Evolutionary conservation across 1,284 basidiomycete species (phyloP).

Genomic region (Microbotryum lychnidis-dioicae): DNA sequence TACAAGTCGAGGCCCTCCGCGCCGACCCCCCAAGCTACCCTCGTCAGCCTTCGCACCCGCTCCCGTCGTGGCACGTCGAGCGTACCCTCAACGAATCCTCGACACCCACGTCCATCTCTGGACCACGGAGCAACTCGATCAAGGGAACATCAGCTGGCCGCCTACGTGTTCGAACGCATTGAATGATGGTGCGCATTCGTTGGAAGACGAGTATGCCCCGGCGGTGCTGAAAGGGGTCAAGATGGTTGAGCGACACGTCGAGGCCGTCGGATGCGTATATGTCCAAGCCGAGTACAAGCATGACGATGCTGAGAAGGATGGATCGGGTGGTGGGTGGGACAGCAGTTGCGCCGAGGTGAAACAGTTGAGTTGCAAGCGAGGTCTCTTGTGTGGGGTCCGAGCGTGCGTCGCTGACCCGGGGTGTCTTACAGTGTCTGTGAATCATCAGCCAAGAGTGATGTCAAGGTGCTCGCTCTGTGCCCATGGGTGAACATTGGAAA

Average conservation of each 20-base stretch:
- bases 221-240: not conserved
- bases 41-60: slow-evolving; percentile 9
- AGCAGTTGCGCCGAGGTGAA: slow-evolving; percentile 20
- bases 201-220: too few species aligned
- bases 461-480: slow-evolving; percentile 15
- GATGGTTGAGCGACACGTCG: slow-evolving; percentile 1
- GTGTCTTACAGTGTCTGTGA: slow-evolving; percentile 10
- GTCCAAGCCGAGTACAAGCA: slow-evolving; percentile 19
- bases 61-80: slow-evolving; percentile 2
- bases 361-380: slow-evolving; percentile 3
- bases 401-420: not conserved
- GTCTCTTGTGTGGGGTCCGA: not conserved
- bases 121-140: slow-evolving; percentile 7
- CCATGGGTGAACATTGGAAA: slow-evolving; percentile 16
- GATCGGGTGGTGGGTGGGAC: slow-evolving; percentile 22
- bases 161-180: too few species aligned
- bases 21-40: slow-evolving; percentile 21
- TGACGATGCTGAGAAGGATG: slow-evolving; percentile 17
- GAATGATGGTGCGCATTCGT: too few species aligned
- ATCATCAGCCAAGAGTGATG: not conserved
- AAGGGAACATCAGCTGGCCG: slow-evolving; percentile 13
- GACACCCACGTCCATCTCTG: slow-evolving; percentile 28
- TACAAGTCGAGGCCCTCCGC: not conserved
- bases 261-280: slow-evolving; percentile 9
- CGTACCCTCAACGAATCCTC: slow-evolving; percentile 5